Percentiles rank a stretch among this genome's conserved stretches.
These are phyloP conservation scores for Lactarius deliciosus DNA, from an alignment of 768 basidiomycete species.

Conservation along the genomic window DNA sequence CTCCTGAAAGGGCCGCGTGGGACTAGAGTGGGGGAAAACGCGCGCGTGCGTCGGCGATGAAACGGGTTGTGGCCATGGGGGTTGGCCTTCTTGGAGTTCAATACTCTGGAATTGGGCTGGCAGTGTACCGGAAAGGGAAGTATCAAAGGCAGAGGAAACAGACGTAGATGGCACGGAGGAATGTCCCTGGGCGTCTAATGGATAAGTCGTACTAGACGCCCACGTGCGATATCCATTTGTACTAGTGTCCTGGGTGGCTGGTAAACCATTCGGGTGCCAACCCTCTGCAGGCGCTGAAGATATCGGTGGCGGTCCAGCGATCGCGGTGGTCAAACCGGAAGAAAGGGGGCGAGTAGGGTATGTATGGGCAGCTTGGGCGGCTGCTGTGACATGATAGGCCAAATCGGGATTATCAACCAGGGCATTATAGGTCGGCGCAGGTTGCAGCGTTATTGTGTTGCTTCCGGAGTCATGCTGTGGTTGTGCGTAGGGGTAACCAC, in stretches of 20 bases:
- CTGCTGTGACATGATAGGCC: constrained; percentile 17
- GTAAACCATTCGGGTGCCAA: constrained; percentile 20
- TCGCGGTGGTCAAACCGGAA: constrained; percentile 12
- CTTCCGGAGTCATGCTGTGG: constrained; percentile 18
- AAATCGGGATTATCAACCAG: constrained; percentile 16
- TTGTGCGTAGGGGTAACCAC: constrained; percentile 19
- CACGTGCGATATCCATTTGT: constrained; percentile 27
- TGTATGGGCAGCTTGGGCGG: constrained; percentile 18
- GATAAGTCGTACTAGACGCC: constrained; percentile 19
- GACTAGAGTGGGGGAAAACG: constrained; percentile 19
- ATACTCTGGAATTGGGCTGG: constrained; percentile 22
- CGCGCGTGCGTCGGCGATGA: constrained; percentile 22
- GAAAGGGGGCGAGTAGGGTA: constrained; percentile 21
- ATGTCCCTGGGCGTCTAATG: constrained; percentile 23
- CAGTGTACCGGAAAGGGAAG: constrained; percentile 24
- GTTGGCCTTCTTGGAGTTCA: constrained; percentile 23
- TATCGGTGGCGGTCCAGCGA: constrained; percentile 18
- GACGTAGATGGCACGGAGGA: constrained; percentile 19
- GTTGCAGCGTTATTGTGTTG: constrained; percentile 24
- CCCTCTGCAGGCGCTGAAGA: constrained; percentile 19
- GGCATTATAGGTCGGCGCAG: constrained; percentile 19
- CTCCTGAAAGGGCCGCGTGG: constrained; percentile 18
- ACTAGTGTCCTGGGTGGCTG: constrained; percentile 20
- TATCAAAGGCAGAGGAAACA: constrained; percentile 20
- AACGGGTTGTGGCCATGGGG: constrained; percentile 27